These are phyloP conservation scores for Linnemannia elongata DNA, from an alignment of 192 early-diverging fungal species.

Conservation along the genomic window DNA sequence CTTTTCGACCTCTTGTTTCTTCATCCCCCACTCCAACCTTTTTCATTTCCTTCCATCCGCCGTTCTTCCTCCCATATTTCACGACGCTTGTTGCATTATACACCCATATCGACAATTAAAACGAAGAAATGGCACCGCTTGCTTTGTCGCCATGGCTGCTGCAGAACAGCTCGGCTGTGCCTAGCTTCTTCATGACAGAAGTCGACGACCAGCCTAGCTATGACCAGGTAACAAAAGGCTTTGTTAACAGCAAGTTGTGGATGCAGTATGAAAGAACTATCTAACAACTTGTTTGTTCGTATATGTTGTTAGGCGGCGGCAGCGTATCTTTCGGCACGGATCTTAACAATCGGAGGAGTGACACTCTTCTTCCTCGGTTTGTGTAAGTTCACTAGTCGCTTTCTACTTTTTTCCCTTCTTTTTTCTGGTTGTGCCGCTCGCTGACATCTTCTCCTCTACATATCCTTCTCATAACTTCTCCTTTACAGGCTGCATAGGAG, in stretches of 20 bases:
- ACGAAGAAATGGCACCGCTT: neutral
- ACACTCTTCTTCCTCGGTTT: conserved; percentile 14
- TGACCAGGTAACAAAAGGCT: neutral
- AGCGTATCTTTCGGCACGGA: conserved; percentile 18
- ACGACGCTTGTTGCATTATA: neutral
- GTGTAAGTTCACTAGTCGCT: neutral
- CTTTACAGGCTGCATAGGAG: conserved; percentile 18
- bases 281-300: neutral
- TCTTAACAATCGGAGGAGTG: conserved; percentile 24
- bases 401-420: neutral
- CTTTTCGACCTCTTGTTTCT: neutral
- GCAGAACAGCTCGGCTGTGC: conserved; percentile 3
- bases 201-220: neutral
- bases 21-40: neutral
- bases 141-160: conserved; percentile 4
- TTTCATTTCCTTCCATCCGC: neutral
- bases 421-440: neutral
- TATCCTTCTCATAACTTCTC: neutral
- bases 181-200: neutral
- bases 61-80: neutral
- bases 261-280: neutral
- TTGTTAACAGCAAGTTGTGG: no score
- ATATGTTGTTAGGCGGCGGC: neutral
- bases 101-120: neutral
- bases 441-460: neutral